phyloP scores from a whole-genome alignment of 805 yeast species.

The Starmerella vaccinii region DNA sequence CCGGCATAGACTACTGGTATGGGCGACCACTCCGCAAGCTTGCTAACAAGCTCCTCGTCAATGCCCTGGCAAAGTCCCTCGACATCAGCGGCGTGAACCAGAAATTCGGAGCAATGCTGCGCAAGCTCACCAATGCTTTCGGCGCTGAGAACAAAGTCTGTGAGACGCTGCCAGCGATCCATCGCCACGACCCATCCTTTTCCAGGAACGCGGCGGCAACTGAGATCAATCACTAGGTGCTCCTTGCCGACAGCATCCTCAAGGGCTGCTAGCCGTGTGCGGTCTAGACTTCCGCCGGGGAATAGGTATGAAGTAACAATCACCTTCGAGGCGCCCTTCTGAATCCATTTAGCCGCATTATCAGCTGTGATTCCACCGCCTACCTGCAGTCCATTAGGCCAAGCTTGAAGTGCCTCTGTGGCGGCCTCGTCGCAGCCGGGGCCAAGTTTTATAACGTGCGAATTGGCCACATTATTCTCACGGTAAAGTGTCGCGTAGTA shows the following conservation, averaged over 20 bases:
- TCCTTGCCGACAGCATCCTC: conserved; percentile 50
- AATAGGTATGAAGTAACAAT: conserved; percentile 90
- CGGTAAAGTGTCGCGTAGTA: conserved; percentile 66
- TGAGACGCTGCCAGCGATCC: conserved; percentile 92
- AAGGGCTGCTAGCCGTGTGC: conserved; percentile 44
- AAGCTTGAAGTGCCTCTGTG: conserved; percentile 53
- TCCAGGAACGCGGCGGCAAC: conserved; percentile 51
- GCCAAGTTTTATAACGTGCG: conserved; percentile 91
- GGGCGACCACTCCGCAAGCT: conserved; percentile 67
- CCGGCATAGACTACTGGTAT: conserved; percentile 91
- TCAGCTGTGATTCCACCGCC: conserved; percentile 83
- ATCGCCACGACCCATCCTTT: conserved; percentile 87
- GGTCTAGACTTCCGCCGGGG: conserved; percentile 46
- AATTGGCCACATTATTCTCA: conserved; percentile 50
- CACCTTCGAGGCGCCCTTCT: conserved; percentile 70
- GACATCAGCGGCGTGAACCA: conserved; percentile 97
- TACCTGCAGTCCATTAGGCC: conserved; percentile 69
- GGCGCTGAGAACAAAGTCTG: conserved; percentile 47
- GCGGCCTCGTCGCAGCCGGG: conserved; percentile 78
- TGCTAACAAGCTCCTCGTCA: conserved; percentile 63
- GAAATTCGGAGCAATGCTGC: conserved; percentile 68
- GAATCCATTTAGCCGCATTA: conserved; percentile 73
- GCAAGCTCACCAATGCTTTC: conserved; percentile 47
- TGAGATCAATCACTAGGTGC: conserved; percentile 73
- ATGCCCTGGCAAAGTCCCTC: conserved; percentile 94